phyloP scores from a whole-genome alignment of 345 rosid genomes.

The Syzygium aqueum region DNA sequence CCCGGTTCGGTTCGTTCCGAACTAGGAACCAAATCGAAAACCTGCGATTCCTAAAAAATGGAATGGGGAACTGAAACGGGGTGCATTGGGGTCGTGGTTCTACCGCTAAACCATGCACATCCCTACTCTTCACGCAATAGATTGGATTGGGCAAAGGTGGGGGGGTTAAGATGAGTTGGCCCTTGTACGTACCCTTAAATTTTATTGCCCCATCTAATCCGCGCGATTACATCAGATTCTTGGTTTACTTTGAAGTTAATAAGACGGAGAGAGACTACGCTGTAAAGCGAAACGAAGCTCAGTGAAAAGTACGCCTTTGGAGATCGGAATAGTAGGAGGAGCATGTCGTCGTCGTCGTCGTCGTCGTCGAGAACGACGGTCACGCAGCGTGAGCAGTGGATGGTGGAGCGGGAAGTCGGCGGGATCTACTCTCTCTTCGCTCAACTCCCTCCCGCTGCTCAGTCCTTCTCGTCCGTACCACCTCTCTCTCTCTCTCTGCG shows the following conservation, averaged over 20 bases:
- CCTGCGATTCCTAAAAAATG: too few species aligned
- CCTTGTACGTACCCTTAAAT: not conserved
- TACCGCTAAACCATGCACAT: too few species aligned
- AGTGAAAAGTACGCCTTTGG: not conserved
- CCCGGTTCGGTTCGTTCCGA: too few species aligned
- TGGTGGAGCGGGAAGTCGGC: constrained; percentile 52
- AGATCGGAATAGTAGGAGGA: not conserved
- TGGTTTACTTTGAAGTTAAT: not conserved
- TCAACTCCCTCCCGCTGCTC: constrained; percentile 30
- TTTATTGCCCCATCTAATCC: not conserved
- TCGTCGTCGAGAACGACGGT: constrained; percentile 17
- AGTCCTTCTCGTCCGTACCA: constrained; percentile 38
- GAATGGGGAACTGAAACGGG: too few species aligned
- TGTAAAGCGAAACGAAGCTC: not conserved
- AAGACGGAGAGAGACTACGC: not conserved
- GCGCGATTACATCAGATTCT: too few species aligned
- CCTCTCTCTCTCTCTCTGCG: not conserved
- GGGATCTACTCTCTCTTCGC: constrained; percentile 43
- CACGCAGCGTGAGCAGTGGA: constrained; percentile 58
- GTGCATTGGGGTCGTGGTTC: too few species aligned
- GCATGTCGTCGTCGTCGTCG: not conserved
- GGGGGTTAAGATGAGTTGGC: not conserved
- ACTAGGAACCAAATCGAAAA: too few species aligned
- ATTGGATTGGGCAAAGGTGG: not conserved
- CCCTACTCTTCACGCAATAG: too few species aligned